These are phyloP conservation scores for Syncephalastrum racemosum DNA, from an alignment of 371 early-diverging fungal species.

Conservation along the genomic window DNA sequence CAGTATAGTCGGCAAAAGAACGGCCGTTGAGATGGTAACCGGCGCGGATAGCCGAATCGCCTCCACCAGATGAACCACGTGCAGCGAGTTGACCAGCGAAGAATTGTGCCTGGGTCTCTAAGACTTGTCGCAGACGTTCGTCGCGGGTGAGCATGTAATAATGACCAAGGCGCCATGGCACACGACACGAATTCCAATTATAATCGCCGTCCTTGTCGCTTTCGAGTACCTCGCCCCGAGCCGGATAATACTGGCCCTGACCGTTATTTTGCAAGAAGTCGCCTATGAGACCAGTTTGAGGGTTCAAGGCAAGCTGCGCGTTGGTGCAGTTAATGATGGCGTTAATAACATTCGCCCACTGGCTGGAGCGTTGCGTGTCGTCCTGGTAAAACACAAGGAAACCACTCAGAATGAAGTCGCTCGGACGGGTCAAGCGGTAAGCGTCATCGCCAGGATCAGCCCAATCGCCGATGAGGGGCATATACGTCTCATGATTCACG, in stretches of 20 bases:
- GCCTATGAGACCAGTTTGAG: slow-evolving; percentile 60
- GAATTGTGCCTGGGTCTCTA: slow-evolving; percentile 58
- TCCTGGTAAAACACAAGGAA: slow-evolving; percentile 61
- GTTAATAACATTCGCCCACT: slow-evolving; percentile 55
- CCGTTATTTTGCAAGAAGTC: slow-evolving; percentile 56
- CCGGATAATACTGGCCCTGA: slow-evolving; percentile 45
- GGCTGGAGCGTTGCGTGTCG: slow-evolving; percentile 48
- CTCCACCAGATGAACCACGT: slow-evolving; percentile 24
- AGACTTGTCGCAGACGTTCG: slow-evolving; percentile 45
- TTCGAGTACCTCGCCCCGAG: slow-evolving; percentile 48
- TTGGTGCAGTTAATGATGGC: slow-evolving; percentile 45
- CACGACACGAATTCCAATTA: slow-evolving; percentile 59
- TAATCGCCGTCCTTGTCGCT: slow-evolving; percentile 51
- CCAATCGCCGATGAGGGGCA: slow-evolving; percentile 67
- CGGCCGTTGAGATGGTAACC: slow-evolving; percentile 60
- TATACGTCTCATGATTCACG: slow-evolving; percentile 54
- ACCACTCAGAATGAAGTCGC: slow-evolving; percentile 61
- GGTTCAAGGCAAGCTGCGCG: slow-evolving; percentile 45
- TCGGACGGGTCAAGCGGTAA: slow-evolving; percentile 53
- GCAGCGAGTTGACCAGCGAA: slow-evolving; percentile 47
- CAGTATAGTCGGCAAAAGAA: slow-evolving; percentile 52
- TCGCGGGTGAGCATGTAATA: slow-evolving; percentile 60
- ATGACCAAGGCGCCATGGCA: slow-evolving; percentile 63
- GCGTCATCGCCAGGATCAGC: slow-evolving; percentile 58
- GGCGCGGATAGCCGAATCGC: slow-evolving; percentile 50